Conservation (phyloP, 164 flowering plant species). For the Saururus chinensis region DNA sequence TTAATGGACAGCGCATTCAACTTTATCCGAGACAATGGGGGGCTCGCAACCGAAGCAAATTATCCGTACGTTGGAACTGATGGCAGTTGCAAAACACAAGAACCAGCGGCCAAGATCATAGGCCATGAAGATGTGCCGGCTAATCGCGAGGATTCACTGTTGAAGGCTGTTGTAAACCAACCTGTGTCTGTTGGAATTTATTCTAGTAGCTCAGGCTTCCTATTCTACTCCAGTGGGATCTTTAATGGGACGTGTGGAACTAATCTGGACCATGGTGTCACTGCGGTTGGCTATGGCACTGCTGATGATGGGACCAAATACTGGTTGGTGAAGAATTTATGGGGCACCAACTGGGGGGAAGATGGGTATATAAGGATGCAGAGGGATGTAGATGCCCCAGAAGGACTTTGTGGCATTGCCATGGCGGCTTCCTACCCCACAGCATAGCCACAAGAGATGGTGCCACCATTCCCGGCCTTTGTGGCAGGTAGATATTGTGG, state of each 20-base stretch:
- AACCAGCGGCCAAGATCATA: slow-evolving; percentile 11
- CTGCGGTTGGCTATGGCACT: slow-evolving; percentile 21
- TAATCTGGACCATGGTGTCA: slow-evolving; percentile 18
- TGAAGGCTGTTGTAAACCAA: slow-evolving; percentile 21
- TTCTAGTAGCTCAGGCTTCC: slow-evolving; percentile 11
- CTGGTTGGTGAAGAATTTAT: too few species aligned
- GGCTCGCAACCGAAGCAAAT: slow-evolving; percentile 13
- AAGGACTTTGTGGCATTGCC: slow-evolving; percentile 19
- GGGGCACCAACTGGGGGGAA: slow-evolving; percentile 22
- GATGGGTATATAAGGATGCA: slow-evolving; percentile 19
- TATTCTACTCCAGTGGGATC: slow-evolving; percentile 21
- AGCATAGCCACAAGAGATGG: neutral
- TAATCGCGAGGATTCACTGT: slow-evolving; percentile 15
- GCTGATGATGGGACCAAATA: too few species aligned
- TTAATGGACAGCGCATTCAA: slow-evolving; percentile 12
- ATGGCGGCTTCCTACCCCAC: slow-evolving; percentile 14
- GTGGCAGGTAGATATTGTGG: slow-evolving; percentile 12
- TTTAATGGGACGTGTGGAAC: slow-evolving; percentile 17
- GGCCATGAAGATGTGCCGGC: slow-evolving; percentile 15
- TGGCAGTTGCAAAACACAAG: slow-evolving; percentile 7
- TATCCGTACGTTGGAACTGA: slow-evolving; percentile 14
- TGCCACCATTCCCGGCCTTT: neutral
- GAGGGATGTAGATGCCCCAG: slow-evolving; percentile 10
- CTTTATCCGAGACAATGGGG: slow-evolving; percentile 7
- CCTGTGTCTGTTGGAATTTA: slow-evolving; percentile 21